Base-by-base conservation (phyloP, 805 yeast species). In the Maudiozyma saulgeensis region DNA sequence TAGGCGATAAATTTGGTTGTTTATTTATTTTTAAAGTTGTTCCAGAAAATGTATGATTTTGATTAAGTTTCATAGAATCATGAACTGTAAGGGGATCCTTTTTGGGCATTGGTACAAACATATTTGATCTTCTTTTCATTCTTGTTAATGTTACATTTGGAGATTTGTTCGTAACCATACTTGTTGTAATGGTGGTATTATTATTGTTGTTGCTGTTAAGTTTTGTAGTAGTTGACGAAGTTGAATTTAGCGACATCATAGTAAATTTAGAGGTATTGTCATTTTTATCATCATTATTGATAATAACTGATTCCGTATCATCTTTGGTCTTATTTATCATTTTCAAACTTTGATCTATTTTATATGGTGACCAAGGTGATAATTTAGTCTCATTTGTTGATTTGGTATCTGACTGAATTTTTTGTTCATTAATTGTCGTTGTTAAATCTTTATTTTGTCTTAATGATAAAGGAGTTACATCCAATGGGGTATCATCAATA, bases 21-120 rank as follows among this genome's bases (percentile, higher is more conserved):
- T 41, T 40, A 18, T 19, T 44, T 15, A 28, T 32, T 23, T 41
- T 42, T 13, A 41, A 21, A 8, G 49, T 43, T 26, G 49, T 15
- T 19, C 49, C 49, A 25, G 49, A 47, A 21, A 42, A 37, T 15
- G 49, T 47, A 28, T 47, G 44, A 19, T 47, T 47, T 34, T 44
- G 16, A 18, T 28, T 43, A 15, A 47, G 42, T 15, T 43, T 38
- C 1, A 37, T 15, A 2, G 43, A 15, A 9, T 44, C 38, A 39
- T 53, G 60, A 1, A 62, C 59, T 5, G 63, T 52, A 15, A 66
- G 48, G 18, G 68, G 68, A 51, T 63, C 66, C 48, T 65, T 65
- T 34, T 57, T 59, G 1, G 69, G 69, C 39, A 66, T 49, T 5
- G 69, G 69, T 9, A 62, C 61, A 53, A 63, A 66, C 63, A 64